Base-by-base conservation (phyloP, 306 rosid genomes). In the Vicia faba region DNA sequence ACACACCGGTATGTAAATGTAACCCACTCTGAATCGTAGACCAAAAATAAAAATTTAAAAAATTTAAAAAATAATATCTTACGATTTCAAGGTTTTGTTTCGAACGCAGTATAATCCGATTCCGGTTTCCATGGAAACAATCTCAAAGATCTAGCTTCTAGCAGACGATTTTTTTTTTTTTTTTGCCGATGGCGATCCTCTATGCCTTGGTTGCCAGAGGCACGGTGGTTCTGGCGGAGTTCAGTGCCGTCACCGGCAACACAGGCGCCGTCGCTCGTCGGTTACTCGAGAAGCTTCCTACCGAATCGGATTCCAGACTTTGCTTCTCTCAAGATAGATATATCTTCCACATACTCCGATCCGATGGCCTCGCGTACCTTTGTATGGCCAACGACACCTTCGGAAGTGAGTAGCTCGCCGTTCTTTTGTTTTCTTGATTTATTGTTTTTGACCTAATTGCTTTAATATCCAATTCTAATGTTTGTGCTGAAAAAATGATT, bases 311-410 rank as follows among this genome's bases (percentile, higher is more conserved):
- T 1, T 82, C 99, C 53, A 85, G 97, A 83, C 83, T 90, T 41
- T 95, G 99, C 82, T 95, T 95, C 83, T 90, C 97, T 11, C 99
- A 95, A 76, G 99, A 95, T 71, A 89, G 90, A 15, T 95, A 84
- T 75, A 95, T 90, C 82, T 95, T 95, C 67, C 97, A 95, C 79
- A 90, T 95, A 68, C 89, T 90, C 76, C 83, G 86, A 83, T 74
- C 91, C 65, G 95, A 90, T 75, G 90, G 85, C 72, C 78, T 95
- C 67, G 72, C 88, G 54, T 95, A 75, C 74, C 89, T 95, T 73
- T 95, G 99, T 73, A 88, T 95, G 96, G 96, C 99, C 61, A 95
- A 88, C 83, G 97, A 90, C 63, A 76, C 97, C 55, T 95, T 86
- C 23, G 99, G 99, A 83, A 86, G 99, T 95, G 66, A 78, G 99